Evolutionary conservation across 164 flowering plant species (phyloP), one percentile per base, ranked within the genome.

Genomic region (Sextonia rubra): DNA sequence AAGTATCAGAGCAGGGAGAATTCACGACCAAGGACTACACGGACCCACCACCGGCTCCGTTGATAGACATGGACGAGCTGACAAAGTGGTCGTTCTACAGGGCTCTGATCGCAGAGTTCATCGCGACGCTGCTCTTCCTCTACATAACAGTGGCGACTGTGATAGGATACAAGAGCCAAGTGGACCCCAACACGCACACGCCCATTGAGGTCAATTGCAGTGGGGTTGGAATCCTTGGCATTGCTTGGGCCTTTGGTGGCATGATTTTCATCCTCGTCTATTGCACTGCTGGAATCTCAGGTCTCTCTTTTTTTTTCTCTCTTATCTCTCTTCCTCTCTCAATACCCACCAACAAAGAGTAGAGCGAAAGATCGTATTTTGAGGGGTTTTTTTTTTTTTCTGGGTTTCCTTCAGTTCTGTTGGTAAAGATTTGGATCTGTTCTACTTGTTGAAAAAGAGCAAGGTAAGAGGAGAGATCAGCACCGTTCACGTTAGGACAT

Each of bases 231-330:
- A 78, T 89, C 64, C 90, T 93, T 44, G 98, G 98, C 30, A 91
- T 93, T 75, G 98, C 98, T 4, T 93, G 98, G 98, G 91, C 98
- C 62, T 89, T 93, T 22, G 98, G 98, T 49, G 98, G 98, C 78
- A 93, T 91, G 98, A 93, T 93, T 82, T 91, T 93, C 72, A 68
- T 93, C 75, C 98, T 93, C 30, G 97, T 93, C 70, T 93, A 91
- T 91, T 93, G 98, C 89, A 91, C 97, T 61, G 98, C 98, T 77
- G 98, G 98, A 29, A 93, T 91, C 79, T 91, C 98, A 8, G 98
- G 98, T 93, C 12, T n/a, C 80, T 78, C 12, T 61, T 20, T 64
- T 26, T 64, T 29, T 56, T 12, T 22, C 66, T 18, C 47, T 26
- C 9, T 4, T 24, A 0, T 24, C 22, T 69, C 15, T 17, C 24